Conservation (phyloP, 1,139 yeast species). For the Taiozyma sp. region DNA sequence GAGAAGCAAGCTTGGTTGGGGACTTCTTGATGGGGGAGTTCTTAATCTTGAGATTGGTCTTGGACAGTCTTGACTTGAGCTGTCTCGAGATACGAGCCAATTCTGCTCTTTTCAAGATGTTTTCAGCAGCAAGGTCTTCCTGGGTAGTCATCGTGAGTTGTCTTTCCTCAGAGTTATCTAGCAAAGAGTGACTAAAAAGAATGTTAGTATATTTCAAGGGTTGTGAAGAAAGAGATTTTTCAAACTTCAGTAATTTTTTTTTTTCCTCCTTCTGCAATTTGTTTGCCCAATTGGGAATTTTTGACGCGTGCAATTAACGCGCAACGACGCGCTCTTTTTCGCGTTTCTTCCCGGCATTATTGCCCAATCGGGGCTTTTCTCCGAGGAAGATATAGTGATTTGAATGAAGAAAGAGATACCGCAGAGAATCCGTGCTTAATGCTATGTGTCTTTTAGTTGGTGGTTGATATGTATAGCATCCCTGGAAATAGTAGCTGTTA, state of each 20-base stretch:
- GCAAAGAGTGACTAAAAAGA: not conserved
- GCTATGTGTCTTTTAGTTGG: too few species aligned
- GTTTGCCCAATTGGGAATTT: not conserved
- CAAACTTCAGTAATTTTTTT: not conserved
- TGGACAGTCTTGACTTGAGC: conserved; percentile 31
- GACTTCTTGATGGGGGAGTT: conserved; percentile 4
- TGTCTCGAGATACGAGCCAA: conserved; percentile 37
- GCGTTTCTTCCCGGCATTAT: not conserved
- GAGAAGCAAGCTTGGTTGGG: not conserved
- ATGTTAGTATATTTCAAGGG: not conserved
- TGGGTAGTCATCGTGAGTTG: conserved; percentile 6
- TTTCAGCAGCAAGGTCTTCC: conserved; percentile 35
- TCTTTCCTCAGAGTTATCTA: not conserved
- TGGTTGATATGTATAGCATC: too few species aligned
- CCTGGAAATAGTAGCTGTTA: too few species aligned
- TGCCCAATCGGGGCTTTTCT: not conserved
- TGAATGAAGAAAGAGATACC: too few species aligned
- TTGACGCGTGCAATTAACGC: not conserved
- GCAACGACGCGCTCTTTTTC: conserved; percentile 1
- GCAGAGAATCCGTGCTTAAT: too few species aligned
- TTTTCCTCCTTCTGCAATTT: not conserved
- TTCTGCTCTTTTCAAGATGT: conserved; percentile 35
- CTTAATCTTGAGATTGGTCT: conserved; percentile 29
- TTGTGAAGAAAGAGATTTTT: conserved; percentile 5
- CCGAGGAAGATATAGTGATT: too few species aligned